phyloP scores from a whole-genome alignment of 176 grass and related monocot genomes.

The Guadua angustifolia region DNA sequence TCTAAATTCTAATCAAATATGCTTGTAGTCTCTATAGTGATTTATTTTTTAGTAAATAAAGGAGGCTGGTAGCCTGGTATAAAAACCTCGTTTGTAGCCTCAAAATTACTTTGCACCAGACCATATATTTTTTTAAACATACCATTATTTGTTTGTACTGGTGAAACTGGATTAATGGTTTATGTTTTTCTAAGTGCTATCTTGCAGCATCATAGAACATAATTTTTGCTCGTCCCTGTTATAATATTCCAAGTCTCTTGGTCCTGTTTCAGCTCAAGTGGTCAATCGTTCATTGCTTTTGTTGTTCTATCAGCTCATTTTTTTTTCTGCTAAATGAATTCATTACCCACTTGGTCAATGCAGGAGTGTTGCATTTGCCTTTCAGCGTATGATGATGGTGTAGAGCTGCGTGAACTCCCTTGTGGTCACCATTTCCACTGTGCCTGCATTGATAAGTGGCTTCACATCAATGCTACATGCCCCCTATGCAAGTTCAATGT shows the following conservation, averaged over 20 bases:
- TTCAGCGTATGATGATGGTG: conserved; percentile 65
- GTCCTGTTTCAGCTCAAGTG: neutral
- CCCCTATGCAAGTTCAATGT: conserved; percentile 82
- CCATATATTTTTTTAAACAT: neutral
- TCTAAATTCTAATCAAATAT: neutral
- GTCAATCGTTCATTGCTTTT: neutral
- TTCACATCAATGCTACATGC: conserved; percentile 76
- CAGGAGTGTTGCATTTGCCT: conserved; percentile 83
- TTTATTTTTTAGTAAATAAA: neutral
- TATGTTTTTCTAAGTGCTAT: neutral
- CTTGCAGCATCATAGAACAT: neutral
- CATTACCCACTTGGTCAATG: neutral
- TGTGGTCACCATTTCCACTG: conserved; percentile 82
- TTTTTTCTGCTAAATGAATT: neutral
- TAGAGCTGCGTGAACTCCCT: conserved; percentile 66
- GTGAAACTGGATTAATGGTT: neutral
- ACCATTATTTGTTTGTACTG: neutral
- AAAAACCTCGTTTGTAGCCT: neutral
- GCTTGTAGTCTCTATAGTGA: neutral
- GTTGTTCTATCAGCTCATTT: neutral
- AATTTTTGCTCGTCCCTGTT: neutral
- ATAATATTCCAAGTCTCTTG: neutral
- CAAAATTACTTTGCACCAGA: neutral
- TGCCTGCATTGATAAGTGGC: conserved; percentile 71
- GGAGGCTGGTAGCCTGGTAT: neutral